Evolutionary conservation across 2,329 filamentous ascomycete genomes (phyloP).

Genomic region (Ophiocordyceps camponoti-floridani): DNA sequence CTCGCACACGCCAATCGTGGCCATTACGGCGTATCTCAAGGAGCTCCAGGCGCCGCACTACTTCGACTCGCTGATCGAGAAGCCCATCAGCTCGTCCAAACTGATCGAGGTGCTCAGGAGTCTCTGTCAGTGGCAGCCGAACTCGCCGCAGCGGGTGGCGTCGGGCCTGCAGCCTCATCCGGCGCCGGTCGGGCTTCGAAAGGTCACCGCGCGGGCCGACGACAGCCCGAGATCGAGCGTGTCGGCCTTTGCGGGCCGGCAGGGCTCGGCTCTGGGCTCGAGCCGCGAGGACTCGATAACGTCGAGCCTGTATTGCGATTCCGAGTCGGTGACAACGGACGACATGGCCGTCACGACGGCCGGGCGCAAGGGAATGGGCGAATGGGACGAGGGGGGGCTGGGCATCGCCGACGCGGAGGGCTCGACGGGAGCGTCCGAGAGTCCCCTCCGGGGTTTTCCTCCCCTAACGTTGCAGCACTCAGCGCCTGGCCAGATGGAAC

Average conservation of each 20-base stretch:
- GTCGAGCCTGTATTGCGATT: slow-evolving; percentile 75
- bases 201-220: slow-evolving; percentile 44
- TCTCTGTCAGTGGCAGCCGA: slow-evolving; percentile 85
- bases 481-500: slow-evolving; percentile 43
- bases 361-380: slow-evolving; percentile 51
- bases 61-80: slow-evolving; percentile 90
- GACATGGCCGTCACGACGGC: slow-evolving; percentile 62
- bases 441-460: slow-evolving; percentile 25
- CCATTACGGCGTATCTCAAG: slow-evolving; percentile 94
- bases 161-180: slow-evolving; percentile 34
- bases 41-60: slow-evolving; percentile 89
- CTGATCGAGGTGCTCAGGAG: slow-evolving; percentile 73
- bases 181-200: slow-evolving; percentile 45
- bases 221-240: slow-evolving; percentile 76
- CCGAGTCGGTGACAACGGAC: slow-evolving; percentile 60
- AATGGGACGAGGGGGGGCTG: slow-evolving; percentile 64
- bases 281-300: slow-evolving; percentile 80
- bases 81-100: slow-evolving; percentile 86
- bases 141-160: slow-evolving; percentile 28
- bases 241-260: slow-evolving; percentile 47
- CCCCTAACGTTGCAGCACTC: slow-evolving; percentile 42
- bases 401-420: slow-evolving; percentile 54
- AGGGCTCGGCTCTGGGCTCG: slow-evolving; percentile 63
- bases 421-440: slow-evolving; percentile 12
- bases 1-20: slow-evolving; percentile 84